Percentiles rank a stretch among this genome's conserved stretches.
These are phyloP conservation scores for Scalesia atractyloides DNA, from an alignment of 129 eudicot genomes.

Conservation along the genomic window DNA sequence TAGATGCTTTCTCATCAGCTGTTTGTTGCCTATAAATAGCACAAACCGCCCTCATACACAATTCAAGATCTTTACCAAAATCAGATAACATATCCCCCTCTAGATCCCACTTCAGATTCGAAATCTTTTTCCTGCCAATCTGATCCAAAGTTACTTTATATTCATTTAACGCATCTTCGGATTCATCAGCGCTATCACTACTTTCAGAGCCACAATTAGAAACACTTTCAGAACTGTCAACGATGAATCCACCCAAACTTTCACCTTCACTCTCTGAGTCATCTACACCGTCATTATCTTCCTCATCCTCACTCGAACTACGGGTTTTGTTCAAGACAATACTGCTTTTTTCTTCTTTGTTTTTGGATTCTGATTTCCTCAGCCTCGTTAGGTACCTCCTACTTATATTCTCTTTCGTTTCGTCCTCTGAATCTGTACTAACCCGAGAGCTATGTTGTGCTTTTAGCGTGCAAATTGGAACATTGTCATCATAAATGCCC, in stretches of 20 bases:
- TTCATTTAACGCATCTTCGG: slow-evolving; percentile 37
- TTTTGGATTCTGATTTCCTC: slow-evolving; percentile 30
- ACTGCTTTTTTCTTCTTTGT: slow-evolving; percentile 16
- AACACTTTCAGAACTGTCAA: slow-evolving; percentile 38
- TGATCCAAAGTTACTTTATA: slow-evolving; percentile 43
- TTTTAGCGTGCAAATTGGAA: slow-evolving; percentile 45
- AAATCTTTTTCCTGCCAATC: slow-evolving; percentile 43
- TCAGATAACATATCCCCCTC: slow-evolving; percentile 79
- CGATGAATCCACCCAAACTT: slow-evolving; percentile 67
- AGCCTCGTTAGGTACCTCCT: slow-evolving; percentile 34
- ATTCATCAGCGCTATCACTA: slow-evolving; percentile 28
- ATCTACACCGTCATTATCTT: slow-evolving; percentile 37
- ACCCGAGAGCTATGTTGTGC: slow-evolving; percentile 16
- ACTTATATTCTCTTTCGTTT: slow-evolving; percentile 10
- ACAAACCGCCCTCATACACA: slow-evolving; percentile 88
- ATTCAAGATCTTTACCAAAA: slow-evolving; percentile 56
- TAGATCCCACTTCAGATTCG: slow-evolving; percentile 50
- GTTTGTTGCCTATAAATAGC: slow-evolving; percentile 79
- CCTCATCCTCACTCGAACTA: slow-evolving; percentile 30
- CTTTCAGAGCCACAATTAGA: slow-evolving; percentile 35
- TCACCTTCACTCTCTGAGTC: slow-evolving; percentile 50
- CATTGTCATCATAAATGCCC: slow-evolving; percentile 46
- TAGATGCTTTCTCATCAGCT: slow-evolving; percentile 46
- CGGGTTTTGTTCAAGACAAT: slow-evolving; percentile 1
- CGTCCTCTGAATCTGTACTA: slow-evolving; percentile 4